Conservation (phyloP, 2,329 filamentous ascomycete species). For the Trichoderma asperellum region DNA sequence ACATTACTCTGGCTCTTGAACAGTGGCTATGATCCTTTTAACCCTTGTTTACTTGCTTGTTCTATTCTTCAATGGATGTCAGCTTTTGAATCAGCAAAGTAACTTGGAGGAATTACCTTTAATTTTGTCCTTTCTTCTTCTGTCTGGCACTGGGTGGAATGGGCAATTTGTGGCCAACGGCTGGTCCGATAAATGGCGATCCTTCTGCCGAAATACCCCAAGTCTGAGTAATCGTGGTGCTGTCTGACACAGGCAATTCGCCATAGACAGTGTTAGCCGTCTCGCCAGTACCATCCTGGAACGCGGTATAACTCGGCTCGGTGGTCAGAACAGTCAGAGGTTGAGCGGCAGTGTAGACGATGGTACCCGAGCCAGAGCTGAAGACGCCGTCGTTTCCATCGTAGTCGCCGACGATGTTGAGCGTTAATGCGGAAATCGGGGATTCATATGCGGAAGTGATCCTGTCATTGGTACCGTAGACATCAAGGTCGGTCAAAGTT, state of each 20-base stretch:
- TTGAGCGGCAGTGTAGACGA: conserved; percentile 3
- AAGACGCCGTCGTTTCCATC: background rate
- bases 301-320: conserved; percentile 13
- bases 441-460: background rate
- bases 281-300: conserved; percentile 15
- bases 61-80: background rate
- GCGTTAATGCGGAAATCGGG: background rate
- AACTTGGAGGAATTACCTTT: background rate
- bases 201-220: background rate
- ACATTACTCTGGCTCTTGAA: background rate
- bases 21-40: background rate
- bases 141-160: background rate
- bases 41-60: background rate
- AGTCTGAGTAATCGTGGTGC: background rate
- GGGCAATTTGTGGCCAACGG: background rate
- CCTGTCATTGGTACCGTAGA: background rate
- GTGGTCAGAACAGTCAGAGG: conserved; percentile 7
- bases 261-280: conserved; percentile 16
- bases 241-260: background rate
- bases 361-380: background rate
- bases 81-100: background rate
- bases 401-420: background rate
- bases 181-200: background rate
- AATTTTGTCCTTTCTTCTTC: background rate
- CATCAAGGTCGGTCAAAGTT: background rate